A percentile compares a stretch with the other conserved stretches of the same genome.
Conservation (phyloP, 108 stramenopile species). For the Nitzschia sp. region DNA sequence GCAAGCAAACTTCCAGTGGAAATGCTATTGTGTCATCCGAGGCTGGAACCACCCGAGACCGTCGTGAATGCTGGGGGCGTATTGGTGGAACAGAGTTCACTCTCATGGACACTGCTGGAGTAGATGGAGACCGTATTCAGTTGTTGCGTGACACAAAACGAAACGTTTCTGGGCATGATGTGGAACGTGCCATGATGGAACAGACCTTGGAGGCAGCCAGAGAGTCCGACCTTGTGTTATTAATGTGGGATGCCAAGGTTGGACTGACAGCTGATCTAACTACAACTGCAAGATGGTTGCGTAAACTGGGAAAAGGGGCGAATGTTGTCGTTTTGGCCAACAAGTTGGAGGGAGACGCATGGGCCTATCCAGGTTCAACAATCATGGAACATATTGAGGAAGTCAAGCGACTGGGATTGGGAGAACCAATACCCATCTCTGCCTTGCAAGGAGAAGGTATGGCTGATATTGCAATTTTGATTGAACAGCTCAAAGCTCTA, state of each 20-base stretch:
- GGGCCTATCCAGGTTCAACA: conserved; percentile 52
- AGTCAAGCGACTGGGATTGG: conserved; percentile 68
- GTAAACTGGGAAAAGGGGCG: conserved; percentile 49
- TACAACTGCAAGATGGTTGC: conserved; percentile 75
- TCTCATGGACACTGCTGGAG: conserved; percentile 88
- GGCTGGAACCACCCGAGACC: conserved; percentile 89
- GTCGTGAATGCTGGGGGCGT: conserved; percentile 76
- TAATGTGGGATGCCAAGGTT: conserved; percentile 79
- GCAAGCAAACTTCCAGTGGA: conserved; percentile 44
- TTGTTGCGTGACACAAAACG: conserved; percentile 21
- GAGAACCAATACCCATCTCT: conserved; percentile 79
- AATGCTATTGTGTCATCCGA: conserved; percentile 81
- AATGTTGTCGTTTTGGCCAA: conserved; percentile 72
- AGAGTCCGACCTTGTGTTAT: conserved; percentile 67
- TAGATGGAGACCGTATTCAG: conserved; percentile 85
- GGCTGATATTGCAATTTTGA: conserved; percentile 72
- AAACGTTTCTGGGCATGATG: conserved; percentile 33
- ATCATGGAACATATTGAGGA: conserved; percentile 73
- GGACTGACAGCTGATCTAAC: conserved; percentile 68
- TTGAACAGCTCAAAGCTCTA: conserved; percentile 53
- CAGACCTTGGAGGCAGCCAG: conserved; percentile 79
- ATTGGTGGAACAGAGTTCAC: conserved; percentile 80
- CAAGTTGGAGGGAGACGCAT: conserved; percentile 83
- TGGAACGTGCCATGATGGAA: conserved; percentile 69
- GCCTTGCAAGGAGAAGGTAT: conserved; percentile 83